Base-by-base conservation (phyloP, 352 stramenopile genomes). In the Globisporangium solare region DNA sequence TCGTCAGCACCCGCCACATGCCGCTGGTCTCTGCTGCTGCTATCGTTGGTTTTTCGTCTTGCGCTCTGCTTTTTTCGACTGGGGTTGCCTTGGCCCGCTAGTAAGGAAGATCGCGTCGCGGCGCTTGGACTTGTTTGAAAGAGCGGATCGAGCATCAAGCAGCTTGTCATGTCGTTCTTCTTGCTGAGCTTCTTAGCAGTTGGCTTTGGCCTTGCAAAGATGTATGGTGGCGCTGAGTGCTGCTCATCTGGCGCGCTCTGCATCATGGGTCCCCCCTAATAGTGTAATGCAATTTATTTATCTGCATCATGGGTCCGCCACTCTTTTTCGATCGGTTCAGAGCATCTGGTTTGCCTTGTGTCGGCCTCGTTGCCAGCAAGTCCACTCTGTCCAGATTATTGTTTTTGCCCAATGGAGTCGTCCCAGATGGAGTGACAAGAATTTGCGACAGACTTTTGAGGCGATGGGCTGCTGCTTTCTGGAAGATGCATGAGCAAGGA, bases 141-240 rank as follows among this genome's bases (percentile, higher is more conserved):
- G 2, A 89, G 67, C 13, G 78, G 78, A 45, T 91, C 81, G 10
- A 91, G 68, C 78, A 89, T 88, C 22, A 88, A 63, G 14, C 51
- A 60, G 13, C 66, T 64, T 3, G 41, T 61, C 31, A 64, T 60
- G 20, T 76, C 67, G 39, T 47, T 64, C 13, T 51, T 52, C 31
- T 67, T 77, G 7, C 39, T 66, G 20, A 43, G 58, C 2, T 40
- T 43, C 20, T 68, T 76, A 12, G 50, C 63, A 14, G 54, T 67
- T 10, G 58, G 45, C 49, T 78, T 81, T 27, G 71, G 73, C 32
- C 68, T 66, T 20, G 77, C 75, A 53, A 90, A 88, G 1, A 73
- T 66, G 56, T 78, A 86, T 13, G 35, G 48, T 57, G 67, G 21
- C 64, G 52, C 51, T 2, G 47, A 58, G 17, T 45, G 60, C 10